Conservation (phyloP, 2,329 filamentous ascomycete species). For the Neopestalotiopsis sp. region DNA sequence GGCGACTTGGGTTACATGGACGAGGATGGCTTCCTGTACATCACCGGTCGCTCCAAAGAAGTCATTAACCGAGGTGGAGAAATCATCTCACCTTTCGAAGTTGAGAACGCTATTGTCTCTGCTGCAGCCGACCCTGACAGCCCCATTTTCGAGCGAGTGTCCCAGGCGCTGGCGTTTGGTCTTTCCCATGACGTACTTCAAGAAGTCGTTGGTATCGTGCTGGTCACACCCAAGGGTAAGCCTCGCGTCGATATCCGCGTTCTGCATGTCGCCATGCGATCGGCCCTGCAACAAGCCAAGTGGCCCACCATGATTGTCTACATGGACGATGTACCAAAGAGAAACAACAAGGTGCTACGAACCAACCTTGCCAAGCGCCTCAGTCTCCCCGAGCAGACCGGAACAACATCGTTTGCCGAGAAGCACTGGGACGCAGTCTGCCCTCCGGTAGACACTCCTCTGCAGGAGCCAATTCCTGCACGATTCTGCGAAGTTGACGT, state of each 20-base stretch:
- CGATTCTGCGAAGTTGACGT: conserved; percentile 39
- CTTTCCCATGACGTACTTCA: conserved; percentile 58
- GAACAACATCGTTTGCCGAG: conserved; percentile 47
- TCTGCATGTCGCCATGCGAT: conserved; percentile 52
- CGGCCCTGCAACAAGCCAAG: conserved; percentile 57
- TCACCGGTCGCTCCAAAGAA: conserved; percentile 61
- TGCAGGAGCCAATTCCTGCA: conserved; percentile 47
- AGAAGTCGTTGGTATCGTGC: conserved; percentile 59
- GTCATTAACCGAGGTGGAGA: conserved; percentile 64
- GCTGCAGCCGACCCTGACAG: conserved; percentile 48
- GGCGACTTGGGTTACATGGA: conserved; percentile 61
- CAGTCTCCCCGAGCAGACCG: conserved; percentile 48
- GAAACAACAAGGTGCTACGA: conserved; percentile 63
- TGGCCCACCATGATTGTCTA: conserved; percentile 58
- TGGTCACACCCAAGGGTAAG: conserved; percentile 52
- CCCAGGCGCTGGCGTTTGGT: conserved; percentile 59
- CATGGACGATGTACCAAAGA: conserved; percentile 61
- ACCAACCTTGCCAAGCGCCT: conserved; percentile 58
- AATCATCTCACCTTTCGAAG: conserved; percentile 63
- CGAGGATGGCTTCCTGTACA: conserved; percentile 55
- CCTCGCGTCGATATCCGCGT: conserved; percentile 52
- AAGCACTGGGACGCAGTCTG: conserved; percentile 58
- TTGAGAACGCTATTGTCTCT: conserved; percentile 61
- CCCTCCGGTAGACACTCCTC: conserved; percentile 51
- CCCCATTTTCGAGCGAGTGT: conserved; percentile 51